Evolutionary conservation across 208 protist genomes (phyloP).

Genomic region (Leishmania major): DNA sequence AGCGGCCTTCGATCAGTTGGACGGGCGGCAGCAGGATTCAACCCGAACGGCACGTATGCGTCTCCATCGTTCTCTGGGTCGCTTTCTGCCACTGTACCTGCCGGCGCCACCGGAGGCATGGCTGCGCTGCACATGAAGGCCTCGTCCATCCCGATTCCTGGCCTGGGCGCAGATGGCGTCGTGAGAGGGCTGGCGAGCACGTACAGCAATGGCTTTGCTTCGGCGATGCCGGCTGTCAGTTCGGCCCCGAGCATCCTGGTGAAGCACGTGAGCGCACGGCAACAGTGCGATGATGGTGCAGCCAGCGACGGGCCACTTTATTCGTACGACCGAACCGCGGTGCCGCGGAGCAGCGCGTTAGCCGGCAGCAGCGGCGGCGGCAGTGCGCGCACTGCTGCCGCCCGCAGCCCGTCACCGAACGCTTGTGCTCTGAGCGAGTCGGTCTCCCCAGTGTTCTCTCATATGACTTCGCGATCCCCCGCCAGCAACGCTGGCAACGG

Average conservation of each 20-base stretch:
- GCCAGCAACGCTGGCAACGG: background rate
- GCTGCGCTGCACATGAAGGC: conserved; percentile 9
- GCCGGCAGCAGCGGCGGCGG: background rate
- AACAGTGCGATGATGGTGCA: background rate
- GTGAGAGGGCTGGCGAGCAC: background rate
- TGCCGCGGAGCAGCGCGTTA: conserved; percentile 24
- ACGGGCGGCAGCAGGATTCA: background rate
- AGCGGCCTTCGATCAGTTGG: background rate
- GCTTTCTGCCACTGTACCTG: conserved; percentile 2
- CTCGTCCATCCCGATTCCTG: background rate
- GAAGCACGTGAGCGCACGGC: conserved; percentile 9
- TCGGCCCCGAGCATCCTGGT: conserved; percentile 23
- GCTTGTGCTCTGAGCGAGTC: background rate
- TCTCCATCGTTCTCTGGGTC: background rate
- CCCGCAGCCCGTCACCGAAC: conserved; percentile 16
- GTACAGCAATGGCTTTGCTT: background rate
- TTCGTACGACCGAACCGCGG: conserved; percentile 24
- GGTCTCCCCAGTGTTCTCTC: background rate
- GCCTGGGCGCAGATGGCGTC: background rate
- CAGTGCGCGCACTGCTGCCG: background rate
- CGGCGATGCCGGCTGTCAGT: background rate
- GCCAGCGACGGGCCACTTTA: conserved; percentile 7
- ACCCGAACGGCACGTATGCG: background rate
- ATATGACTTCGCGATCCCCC: conserved; percentile 17
- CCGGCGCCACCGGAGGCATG: conserved; percentile 3